phyloP scores from a whole-genome alignment of 2,329 filamentous ascomycete species.

The Diaporthe longicolla region DNA sequence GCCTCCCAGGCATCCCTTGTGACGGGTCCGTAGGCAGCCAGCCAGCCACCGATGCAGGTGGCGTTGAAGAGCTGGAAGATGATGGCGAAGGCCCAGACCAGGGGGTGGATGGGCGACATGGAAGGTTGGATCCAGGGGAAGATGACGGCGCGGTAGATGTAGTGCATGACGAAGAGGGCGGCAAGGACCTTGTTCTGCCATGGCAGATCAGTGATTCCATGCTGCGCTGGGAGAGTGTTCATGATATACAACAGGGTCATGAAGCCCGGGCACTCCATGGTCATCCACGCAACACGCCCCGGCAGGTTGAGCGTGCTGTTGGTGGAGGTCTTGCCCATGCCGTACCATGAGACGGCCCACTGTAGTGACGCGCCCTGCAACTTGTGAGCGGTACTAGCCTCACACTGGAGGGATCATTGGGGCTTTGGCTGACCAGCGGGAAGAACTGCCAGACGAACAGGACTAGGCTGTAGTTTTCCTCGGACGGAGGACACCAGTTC shows the following conservation, averaged over 20 bases:
- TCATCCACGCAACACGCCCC: constrained; percentile 87
- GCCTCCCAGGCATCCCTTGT: constrained; percentile 66
- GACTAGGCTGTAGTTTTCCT: constrained; percentile 69
- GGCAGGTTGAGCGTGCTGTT: constrained; percentile 85
- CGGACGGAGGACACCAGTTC: constrained; percentile 70
- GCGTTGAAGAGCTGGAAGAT: constrained; percentile 87
- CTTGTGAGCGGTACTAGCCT: constrained; percentile 33
- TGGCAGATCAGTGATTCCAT: constrained; percentile 73
- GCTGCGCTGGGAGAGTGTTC: constrained; percentile 72
- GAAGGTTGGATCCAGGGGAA: constrained; percentile 87
- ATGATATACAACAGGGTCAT: constrained; percentile 85
- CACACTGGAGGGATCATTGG: constrained; percentile 29
- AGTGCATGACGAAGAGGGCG: constrained; percentile 84
- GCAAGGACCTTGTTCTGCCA: constrained; percentile 85
- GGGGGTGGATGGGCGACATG: constrained; percentile 89
- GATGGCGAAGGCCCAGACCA: constrained; percentile 75
- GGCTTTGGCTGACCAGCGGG: constrained; percentile 60
- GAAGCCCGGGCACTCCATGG: constrained; percentile 88
- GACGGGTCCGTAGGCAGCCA: constrained; percentile 83
- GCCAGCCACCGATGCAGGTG: constrained; percentile 82
- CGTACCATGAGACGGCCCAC: constrained; percentile 86
- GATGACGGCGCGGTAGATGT: constrained; percentile 88
- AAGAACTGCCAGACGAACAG: constrained; percentile 68
- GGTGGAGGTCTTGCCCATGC: constrained; percentile 92
- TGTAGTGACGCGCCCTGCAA: constrained; percentile 70